These are phyloP conservation scores for Erigeron philadelphicus DNA, from an alignment of 140 eudicot species.

Conservation along the genomic window DNA sequence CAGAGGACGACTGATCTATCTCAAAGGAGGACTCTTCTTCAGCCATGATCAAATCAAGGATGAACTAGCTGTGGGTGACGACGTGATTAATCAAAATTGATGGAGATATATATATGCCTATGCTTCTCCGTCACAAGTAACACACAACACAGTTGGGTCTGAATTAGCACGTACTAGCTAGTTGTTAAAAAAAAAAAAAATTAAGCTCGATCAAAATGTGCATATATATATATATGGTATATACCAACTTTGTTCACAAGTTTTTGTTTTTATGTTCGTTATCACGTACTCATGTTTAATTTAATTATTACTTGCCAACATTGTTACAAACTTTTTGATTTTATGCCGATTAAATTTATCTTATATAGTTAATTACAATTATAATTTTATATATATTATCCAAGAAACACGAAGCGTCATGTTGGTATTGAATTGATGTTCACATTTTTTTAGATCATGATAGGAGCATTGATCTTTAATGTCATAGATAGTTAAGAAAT, in stretches of 20 bases:
- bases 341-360: neutral
- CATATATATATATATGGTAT: conserved; percentile 16
- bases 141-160: conserved; percentile 11
- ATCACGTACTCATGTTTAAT: neutral
- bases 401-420: too few relatives aligned
- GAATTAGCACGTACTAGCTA: too few relatives aligned
- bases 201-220: neutral
- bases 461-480: too few relatives aligned
- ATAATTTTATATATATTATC: too few relatives aligned
- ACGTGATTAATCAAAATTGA: conserved; percentile 5
- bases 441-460: too few relatives aligned
- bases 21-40: conserved; percentile 36
- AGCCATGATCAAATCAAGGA: conserved; percentile 23
- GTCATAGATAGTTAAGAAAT: too few relatives aligned
- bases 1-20: conserved; percentile 26
- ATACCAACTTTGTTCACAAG: conserved; percentile 5
- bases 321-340: conserved; percentile 7
- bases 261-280: conserved; percentile 19
- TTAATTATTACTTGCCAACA: neutral
- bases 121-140: conserved; percentile 16
- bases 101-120: neutral
- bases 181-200: neutral
- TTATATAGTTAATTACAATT: neutral
- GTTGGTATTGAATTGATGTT: too few relatives aligned
- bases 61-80: conserved; percentile 16